Conservation (phyloP, 768 basidiomycete species). For the Tricholoma matsutake region DNA sequence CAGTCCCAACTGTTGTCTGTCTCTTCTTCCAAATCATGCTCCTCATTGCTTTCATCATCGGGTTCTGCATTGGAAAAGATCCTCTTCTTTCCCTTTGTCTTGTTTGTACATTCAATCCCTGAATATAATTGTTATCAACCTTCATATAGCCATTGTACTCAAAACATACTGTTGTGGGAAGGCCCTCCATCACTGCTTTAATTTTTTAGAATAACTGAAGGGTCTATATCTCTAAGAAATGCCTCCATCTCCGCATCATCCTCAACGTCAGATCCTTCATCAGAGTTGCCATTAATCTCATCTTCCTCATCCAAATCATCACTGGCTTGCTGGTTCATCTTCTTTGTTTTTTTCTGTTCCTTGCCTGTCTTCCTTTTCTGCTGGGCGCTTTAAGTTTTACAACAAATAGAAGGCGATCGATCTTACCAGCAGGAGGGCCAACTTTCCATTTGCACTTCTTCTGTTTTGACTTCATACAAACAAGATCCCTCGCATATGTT, state of each 20-base stretch:
- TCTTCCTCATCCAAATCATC: not conserved
- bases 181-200: not conserved
- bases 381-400: not conserved
- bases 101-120: not conserved
- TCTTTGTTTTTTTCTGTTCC: not conserved
- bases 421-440: not conserved
- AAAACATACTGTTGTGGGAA: not conserved
- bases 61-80: not conserved
- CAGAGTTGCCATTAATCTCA: not conserved
- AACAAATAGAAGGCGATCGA: not conserved
- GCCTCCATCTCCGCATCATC: not conserved
- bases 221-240: not conserved
- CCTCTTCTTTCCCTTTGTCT: not conserved
- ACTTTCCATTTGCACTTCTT: not conserved
- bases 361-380: not conserved
- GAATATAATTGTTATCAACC: not conserved
- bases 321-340: not conserved
- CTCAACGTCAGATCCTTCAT: not conserved
- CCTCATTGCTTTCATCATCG: not conserved
- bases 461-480: not conserved
- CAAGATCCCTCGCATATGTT: not conserved
- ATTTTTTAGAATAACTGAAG: not conserved
- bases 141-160: not conserved
- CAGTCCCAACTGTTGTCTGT: not conserved
- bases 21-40: not conserved